These are phyloP conservation scores for Xylaria scruposa DNA, from an alignment of 495 filamentous ascomycete species.

Conservation along the genomic window DNA sequence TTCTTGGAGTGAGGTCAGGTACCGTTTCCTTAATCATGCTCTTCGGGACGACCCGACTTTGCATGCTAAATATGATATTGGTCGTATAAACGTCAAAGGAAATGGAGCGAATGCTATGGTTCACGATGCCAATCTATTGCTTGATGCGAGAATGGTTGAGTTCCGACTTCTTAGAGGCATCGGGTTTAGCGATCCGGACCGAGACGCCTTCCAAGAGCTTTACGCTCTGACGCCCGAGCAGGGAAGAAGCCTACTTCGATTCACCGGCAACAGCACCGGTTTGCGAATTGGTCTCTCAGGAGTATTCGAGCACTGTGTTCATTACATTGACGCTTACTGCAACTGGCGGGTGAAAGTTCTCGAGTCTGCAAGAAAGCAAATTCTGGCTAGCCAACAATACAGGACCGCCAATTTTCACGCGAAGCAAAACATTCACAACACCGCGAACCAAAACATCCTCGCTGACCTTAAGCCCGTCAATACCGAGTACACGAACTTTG, in stretches of 20 bases:
- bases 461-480: neutral
- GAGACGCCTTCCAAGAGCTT: neutral
- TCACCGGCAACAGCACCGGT: neutral
- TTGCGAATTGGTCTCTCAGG: conserved; percentile 6
- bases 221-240: conserved; percentile 18
- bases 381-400: neutral
- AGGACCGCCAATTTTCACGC: neutral
- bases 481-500: neutral
- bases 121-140: conserved; percentile 8
- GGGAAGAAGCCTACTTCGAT: neutral
- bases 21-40: conserved; percentile 15
- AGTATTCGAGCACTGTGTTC: neutral
- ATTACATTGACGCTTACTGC: conserved; percentile 5
- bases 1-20: conserved; percentile 10
- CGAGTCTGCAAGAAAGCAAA: neutral
- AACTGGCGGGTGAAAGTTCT: conserved; percentile 21
- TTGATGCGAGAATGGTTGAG: conserved; percentile 4
- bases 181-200: conserved; percentile 1
- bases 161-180: neutral
- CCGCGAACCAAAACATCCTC: neutral
- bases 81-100: neutral
- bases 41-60: conserved; percentile 5
- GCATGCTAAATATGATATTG: neutral
- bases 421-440: neutral
- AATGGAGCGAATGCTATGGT: neutral